A percentile compares a stretch with the other conserved stretches of the same genome.
Evolutionary conservation across 2,329 filamentous ascomycete genomes (phyloP).

Genomic region (Colletotrichum graminicola): DNA sequence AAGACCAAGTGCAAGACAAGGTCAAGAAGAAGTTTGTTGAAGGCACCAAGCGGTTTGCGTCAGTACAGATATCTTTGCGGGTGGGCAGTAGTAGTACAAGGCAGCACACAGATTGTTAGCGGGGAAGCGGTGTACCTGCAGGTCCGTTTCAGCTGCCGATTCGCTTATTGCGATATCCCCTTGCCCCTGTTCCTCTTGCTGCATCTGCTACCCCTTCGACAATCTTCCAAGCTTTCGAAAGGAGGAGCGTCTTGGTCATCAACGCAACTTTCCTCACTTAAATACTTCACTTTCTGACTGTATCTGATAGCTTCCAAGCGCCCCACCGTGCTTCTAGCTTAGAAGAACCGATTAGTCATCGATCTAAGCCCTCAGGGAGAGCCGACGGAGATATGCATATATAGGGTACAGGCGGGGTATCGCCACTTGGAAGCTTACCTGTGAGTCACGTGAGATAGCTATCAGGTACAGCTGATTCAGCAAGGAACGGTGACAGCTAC

Average conservation of each 20-base stretch:
- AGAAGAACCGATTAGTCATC: neutral
- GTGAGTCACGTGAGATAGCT: conserved; percentile 22
- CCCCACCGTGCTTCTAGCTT: neutral
- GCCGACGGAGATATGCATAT: conserved; percentile 13
- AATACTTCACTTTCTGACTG: neutral
- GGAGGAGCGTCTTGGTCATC: neutral
- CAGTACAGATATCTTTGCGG: conserved; percentile 31
- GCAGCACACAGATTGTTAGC: conserved; percentile 23
- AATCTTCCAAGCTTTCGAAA: conserved; percentile 22
- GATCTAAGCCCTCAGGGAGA: neutral
- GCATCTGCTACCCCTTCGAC: conserved; percentile 22
- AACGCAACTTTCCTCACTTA: neutral
- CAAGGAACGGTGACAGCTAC: conserved; percentile 29
- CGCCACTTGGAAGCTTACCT: conserved; percentile 15
- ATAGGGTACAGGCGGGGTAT: conserved; percentile 32
- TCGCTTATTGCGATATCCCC: conserved; percentile 33
- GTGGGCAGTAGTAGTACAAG: conserved; percentile 35
- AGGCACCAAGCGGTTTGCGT: conserved; percentile 42
- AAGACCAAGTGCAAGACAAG: conserved; percentile 23
- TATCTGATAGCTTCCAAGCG: neutral
- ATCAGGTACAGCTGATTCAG: conserved; percentile 23
- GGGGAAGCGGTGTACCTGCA: conserved; percentile 43
- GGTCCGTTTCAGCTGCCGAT: conserved; percentile 40
- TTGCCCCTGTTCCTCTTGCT: conserved; percentile 7
- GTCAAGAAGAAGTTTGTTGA: conserved; percentile 37